Evolutionary conservation across 208 protist genomes (phyloP), one percentile per base, ranked within the genome.

Genomic region (Acanthamoeba sp.): DNA sequence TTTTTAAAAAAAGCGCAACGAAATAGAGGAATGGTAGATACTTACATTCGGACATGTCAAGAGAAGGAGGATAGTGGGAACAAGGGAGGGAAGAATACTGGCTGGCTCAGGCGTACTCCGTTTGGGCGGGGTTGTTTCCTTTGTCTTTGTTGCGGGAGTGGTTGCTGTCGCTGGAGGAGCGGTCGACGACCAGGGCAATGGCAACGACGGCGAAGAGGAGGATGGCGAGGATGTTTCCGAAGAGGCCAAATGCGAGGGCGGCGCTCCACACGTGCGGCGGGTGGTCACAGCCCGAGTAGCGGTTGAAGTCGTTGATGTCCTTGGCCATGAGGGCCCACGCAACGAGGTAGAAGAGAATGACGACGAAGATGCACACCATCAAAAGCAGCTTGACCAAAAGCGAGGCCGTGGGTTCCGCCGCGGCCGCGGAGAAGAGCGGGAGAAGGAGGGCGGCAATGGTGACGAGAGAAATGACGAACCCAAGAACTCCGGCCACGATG

Each of bases 281-380:
- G 34, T 78, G 29, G 34, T 42, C 29, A 32, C 29, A 78, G 34
- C 14, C 24, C 0, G 34, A 2, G 34, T 36, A 36, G 69, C 34
- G 36, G 69, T 78, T 78, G 34, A 36, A 78, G 69, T 78, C 69
- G 69, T 78, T 7, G 10, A 78, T 78, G 29, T 78, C 69, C 69
- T 78, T 78, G 29, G 69, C 69, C 69, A 78, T 78, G 34, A 78
- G 69, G 12, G 69, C 69, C 69, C 69, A 78, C 16, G 69, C 69
- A 32, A 22, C 36, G 69, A 78, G 29, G 32, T 78, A 40, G 32
- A 78, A 78, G 69, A 78, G 34, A 22, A 78, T 36, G 32, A 42
- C 36, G 12, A 78, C 24, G 69, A 78, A 78, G 29, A 78, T 36
- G 36, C 69, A 78, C n/a, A 78, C 1, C 0, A 78, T 27, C 34